Conservation (phyloP, 2,329 filamentous ascomycete genomes). For the Talaromyces sp. region DNA sequence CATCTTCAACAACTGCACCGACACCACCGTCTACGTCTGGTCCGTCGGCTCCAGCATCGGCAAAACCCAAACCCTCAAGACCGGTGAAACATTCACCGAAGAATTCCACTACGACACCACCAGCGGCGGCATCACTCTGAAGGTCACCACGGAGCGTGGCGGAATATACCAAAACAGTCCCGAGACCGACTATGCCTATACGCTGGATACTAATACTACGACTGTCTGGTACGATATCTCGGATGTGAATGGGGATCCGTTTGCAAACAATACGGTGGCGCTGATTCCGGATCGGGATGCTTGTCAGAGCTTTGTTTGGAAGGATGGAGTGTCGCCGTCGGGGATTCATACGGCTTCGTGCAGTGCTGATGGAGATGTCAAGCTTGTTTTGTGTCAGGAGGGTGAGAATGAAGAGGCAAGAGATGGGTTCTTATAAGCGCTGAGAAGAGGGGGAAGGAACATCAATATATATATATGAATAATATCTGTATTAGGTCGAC, state of each 20-base stretch:
- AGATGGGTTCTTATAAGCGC: background rate
- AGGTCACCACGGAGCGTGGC: conserved; percentile 30
- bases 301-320: conserved; percentile 23
- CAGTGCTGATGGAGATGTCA: conserved; percentile 18
- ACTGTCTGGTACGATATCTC: conserved; percentile 40
- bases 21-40: conserved; percentile 30
- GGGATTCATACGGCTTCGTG: conserved; percentile 26
- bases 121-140: conserved; percentile 39
- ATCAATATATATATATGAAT: background rate
- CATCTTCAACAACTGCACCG: conserved; percentile 29
- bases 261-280: conserved; percentile 23
- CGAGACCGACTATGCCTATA: conserved; percentile 41
- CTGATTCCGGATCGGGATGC: conserved; percentile 18
- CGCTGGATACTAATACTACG: conserved; percentile 21
- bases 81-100: conserved; percentile 27
- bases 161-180: conserved; percentile 30
- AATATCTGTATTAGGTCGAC: background rate
- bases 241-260: conserved; percentile 42
- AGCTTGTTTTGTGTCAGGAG: conserved; percentile 13
- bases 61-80: conserved; percentile 19
- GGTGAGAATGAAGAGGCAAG: background rate
- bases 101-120: conserved; percentile 26
- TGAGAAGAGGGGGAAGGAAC: background rate
- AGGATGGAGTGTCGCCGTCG: conserved; percentile 25
- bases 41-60: conserved; percentile 26